Evolutionary conservation across 73 alveolate genomes (phyloP), one percentile per base, ranked within the genome.

Genomic region (Symbiodinium natans): DNA sequence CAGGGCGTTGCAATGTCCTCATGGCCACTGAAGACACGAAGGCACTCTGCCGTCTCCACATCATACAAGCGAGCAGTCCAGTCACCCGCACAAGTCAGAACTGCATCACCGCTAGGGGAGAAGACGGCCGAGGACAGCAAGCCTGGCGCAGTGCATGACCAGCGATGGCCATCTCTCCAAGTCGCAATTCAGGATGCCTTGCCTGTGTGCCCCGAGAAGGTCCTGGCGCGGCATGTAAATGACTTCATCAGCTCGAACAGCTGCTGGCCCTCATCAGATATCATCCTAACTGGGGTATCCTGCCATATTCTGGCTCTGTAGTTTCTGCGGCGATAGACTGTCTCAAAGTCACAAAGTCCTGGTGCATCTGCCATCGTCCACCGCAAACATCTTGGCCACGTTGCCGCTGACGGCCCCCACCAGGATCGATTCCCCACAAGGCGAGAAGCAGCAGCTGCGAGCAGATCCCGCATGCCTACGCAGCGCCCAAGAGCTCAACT

Each of bases 191-290:
- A 2, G 56, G 13, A 11, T 36, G 19, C 31, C 39, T 63, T 34
- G 82, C 95, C 95, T 88, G 86, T 88, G 73, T 88, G 95, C 3
- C 95, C 95, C 0, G 46, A 19, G 71, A 88, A 88, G 48, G 95
- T 88, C 95, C 95, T 87, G 54, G 33, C 31, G 25, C 31, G 25
- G 86, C 48, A 33, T 23, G 13, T 23, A n/a, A n/a, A n/a, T n/a
- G n/a, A n/a, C n/a, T n/a, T n/a, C n/a, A n/a, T n/a, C n/a, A n/a
- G n/a, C n/a, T n/a, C n/a, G n/a, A n/a, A n/a, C n/a, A n/a, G n/a
- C n/a, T n/a, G n/a, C n/a, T n/a, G n/a, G n/a, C n/a, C n/a, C n/a
- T n/a, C n/a, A n/a, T n/a, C n/a, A n/a, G n/a, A n/a, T n/a, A n/a
- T n/a, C n/a, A n/a, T n/a, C n/a, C n/a, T n/a, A n/a, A n/a, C n/a